Evolutionary conservation across 768 basidiomycete species (phyloP).

Genomic region (Auricularia auricula-judae): DNA sequence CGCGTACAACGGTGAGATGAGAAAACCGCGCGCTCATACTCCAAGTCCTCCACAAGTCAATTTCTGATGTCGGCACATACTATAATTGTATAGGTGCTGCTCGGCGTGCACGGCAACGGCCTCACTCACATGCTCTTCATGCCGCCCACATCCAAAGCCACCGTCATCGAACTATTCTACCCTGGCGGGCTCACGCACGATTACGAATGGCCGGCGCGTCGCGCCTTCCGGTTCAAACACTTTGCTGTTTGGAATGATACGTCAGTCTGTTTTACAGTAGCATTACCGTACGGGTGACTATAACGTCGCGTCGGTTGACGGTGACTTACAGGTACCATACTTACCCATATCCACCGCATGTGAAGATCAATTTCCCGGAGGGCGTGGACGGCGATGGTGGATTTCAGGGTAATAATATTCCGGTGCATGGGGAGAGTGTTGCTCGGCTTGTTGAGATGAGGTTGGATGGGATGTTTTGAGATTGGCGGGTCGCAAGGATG

Average conservation of each 20-base stretch:
- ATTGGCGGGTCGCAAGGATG: not conserved
- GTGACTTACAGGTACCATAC: slow-evolving; percentile 22
- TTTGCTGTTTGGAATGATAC: slow-evolving; percentile 25
- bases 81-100: not conserved
- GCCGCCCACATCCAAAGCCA: slow-evolving; percentile 22
- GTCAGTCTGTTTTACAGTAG: not conserved
- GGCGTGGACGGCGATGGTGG: slow-evolving; percentile 25
- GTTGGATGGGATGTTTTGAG: slow-evolving; percentile 22
- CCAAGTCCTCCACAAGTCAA: too few relatives aligned
- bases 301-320: not conserved
- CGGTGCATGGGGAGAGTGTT: slow-evolving; percentile 56
- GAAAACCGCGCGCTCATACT: not conserved
- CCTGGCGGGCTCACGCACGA: slow-evolving; percentile 26
- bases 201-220: slow-evolving; percentile 22
- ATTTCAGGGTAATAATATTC: slow-evolving; percentile 70
- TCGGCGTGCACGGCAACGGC: slow-evolving; percentile 5
- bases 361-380: slow-evolving; percentile 52
- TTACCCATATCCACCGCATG: slow-evolving; percentile 30
- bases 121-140: slow-evolving; percentile 23
- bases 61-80: too few relatives aligned
- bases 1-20: slow-evolving; percentile 52
- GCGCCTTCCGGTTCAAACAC: slow-evolving; percentile 22
- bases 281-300: not conserved
- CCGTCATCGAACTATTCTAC: slow-evolving; percentile 29
- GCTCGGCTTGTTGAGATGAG: slow-evolving; percentile 65